Percentiles rank a stretch among this genome's conserved stretches.
Evolutionary conservation across 179 eudicot genomes (phyloP).

Genomic region (Drosera spatulata): DNA sequence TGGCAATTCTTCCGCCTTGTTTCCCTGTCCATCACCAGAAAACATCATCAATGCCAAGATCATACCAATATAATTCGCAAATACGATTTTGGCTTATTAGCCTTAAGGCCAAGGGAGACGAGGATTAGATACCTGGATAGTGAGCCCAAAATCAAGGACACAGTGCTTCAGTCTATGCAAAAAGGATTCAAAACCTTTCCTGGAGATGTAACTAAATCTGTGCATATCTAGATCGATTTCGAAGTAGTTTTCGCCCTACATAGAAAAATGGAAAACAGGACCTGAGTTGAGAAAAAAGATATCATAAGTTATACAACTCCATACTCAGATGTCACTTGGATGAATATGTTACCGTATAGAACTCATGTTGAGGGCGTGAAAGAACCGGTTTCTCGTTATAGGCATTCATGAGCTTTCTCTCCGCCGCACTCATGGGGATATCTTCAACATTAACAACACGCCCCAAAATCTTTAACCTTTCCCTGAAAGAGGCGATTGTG

Average conservation of each 20-base stretch:
- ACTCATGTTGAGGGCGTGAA: conserved; percentile 97
- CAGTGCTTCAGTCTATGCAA: conserved; percentile 50
- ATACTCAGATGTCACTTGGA: too few species aligned
- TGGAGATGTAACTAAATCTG: conserved; percentile 75
- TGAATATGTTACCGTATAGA: conserved; percentile 35
- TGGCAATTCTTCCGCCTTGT: conserved; percentile 72
- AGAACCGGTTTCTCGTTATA: conserved; percentile 96
- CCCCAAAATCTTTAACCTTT: conserved; percentile 86
- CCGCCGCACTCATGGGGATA: conserved; percentile 63
- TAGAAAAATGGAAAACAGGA: background rate
- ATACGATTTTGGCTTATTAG: background rate
- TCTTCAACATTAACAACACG: conserved; percentile 84
- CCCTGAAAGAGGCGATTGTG: conserved; percentile 64
- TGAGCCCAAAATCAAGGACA: conserved; percentile 64
- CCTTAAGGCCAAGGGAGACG: too few species aligned
- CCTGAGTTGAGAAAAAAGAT: background rate
- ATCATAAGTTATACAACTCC: background rate
- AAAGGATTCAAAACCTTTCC: conserved; percentile 72
- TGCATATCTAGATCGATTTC: conserved; percentile 85
- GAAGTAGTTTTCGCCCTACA: conserved; percentile 68
- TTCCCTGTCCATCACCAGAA: conserved; percentile 40
- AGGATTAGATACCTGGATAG: conserved; percentile 48
- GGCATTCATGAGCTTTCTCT: conserved; percentile 81
- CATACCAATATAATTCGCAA: background rate
- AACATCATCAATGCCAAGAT: background rate